Evolutionary conservation across 139 green algal genomes (phyloP), one percentile per base, ranked within the genome.

Genomic region (Chlamydomonas sp.): DNA sequence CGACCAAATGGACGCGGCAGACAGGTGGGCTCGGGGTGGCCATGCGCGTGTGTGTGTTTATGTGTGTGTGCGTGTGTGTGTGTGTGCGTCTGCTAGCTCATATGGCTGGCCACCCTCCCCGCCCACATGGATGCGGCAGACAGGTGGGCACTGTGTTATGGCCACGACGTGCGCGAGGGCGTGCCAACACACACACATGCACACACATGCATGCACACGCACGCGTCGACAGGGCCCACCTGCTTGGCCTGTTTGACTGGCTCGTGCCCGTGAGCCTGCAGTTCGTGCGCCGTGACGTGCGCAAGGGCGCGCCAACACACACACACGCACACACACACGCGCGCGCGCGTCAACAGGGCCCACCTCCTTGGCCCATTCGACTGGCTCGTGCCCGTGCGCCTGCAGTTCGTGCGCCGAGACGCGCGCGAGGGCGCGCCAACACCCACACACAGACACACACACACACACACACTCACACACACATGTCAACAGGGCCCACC

Each of bases 241-340:
- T 91, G 48, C 59, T 83, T 39, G 70, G 69, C 5, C 70, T 91
- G 35, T 89, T 91, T 70, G 76, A 88, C 39, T 90, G 82, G 82
- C 75, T 89, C 60, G 58, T 93, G 69, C 84, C 83, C 1, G 74
- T 83, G 8, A 81, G 69, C 67, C 73, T 93, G 73, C 68, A 78
- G 35, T 91, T 89, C 67, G 61, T 90, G 36, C 71, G 82, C 5
- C 76, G 80, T 5, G 76, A 89, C 58, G 69, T 83, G 24, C 69
- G 76, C 58, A 84, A 91, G 76, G 70, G 74, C 1, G 65, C 77
- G 0, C n/a, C n/a, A n/a, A n/a, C n/a, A n/a, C n/a, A n/a, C n/a
- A n/a, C n/a, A n/a, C n/a, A n/a, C n/a, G n/a, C n/a, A n/a, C n/a
- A n/a, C n/a, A n/a, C n/a, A n/a, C n/a, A n/a, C n/a, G n/a, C n/a